Evolutionary conservation across 139 green algal genomes (phyloP), one percentile per base, ranked within the genome.

Genomic region (Volvox africanus): DNA sequence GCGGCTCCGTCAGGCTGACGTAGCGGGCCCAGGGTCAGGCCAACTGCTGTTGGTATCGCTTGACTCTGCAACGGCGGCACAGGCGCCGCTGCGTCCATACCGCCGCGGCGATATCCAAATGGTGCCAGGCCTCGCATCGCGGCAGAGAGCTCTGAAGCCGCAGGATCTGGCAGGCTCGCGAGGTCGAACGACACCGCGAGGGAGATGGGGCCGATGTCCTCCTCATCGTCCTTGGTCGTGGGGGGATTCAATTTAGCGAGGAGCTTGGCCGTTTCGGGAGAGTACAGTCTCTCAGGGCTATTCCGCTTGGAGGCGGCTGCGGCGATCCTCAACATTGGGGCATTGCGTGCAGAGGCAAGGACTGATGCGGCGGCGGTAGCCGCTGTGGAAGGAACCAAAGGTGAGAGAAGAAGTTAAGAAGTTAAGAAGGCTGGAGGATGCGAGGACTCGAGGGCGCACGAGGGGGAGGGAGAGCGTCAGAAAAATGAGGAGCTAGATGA

Each of bases 221-320:
- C 19, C 17, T 76, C 78, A 35, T 81, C 22, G 19, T 21, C 19
- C n/a, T 76, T 62, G 36, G 22, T 55, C 71, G 5, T 33, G 36
- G 89, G 81, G 2, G 67, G 79, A 65, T 84, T 92, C 79, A 91
- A 93, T 61, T 75, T 87, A 35, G 87, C 71, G 33, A 92, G 91
- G 1, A 93, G 20, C 22, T 90, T 67, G 28, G 62, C 65, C 76
- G 92, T 35, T 24, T 76, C 81, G 36, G 91, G 91, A 3, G 88
- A 89, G 55, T 90, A 55, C 68, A 89, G 76, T 16, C 16, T 13
- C n/a, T 93, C 91, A 26, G 91, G 91, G 61, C 87, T 93, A 61
- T 35, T 28, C 9, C 86, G 88, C 19, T 5, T 69, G 68, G 71
- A n/a, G 20, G 26, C 20, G 71, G 24, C 26, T 33, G 26, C 26